A percentile compares a stretch with the other conserved stretches of the same genome.
Evolutionary conservation across 192 early-diverging fungal species (phyloP).

Genomic region (Ramicandelaber brevisporus): DNA sequence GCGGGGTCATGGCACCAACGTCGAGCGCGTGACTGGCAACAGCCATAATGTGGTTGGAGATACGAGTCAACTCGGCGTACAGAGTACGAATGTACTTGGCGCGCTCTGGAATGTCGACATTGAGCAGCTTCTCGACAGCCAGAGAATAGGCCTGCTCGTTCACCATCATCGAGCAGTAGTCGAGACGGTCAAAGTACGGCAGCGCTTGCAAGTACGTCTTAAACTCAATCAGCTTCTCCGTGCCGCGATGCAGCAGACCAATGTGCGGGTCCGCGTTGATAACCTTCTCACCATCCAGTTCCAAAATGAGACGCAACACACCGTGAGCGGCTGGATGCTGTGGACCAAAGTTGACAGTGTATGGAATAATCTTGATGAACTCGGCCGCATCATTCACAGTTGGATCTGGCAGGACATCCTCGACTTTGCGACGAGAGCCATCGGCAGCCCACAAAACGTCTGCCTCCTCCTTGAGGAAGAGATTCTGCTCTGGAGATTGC

Average conservation of each 20-base stretch:
- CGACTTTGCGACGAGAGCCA: too few species aligned
- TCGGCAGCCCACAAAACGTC: too few species aligned
- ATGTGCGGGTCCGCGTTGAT: slow-evolving; percentile 89
- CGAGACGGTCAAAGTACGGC: slow-evolving; percentile 95
- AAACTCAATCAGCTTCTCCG: slow-evolving; percentile 98
- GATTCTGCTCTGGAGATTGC: too few species aligned
- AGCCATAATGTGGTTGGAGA: slow-evolving; percentile 98
- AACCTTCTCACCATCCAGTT: slow-evolving; percentile 79
- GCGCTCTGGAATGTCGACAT: slow-evolving; percentile 83
- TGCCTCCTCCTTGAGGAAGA: too few species aligned
- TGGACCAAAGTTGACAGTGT: slow-evolving; percentile 97
- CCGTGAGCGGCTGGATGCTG: slow-evolving; percentile 99
- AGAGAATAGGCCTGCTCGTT: slow-evolving; percentile 96
- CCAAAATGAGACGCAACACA: slow-evolving; percentile 78
- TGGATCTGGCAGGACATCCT: too few species aligned
- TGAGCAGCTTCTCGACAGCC: slow-evolving; percentile 92
- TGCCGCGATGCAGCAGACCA: slow-evolving; percentile 90
- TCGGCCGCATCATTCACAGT: too few species aligned
- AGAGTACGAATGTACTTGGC: slow-evolving; percentile 92
- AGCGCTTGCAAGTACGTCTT: slow-evolving; percentile 94
- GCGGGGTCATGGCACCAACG: slow-evolving; percentile 92
- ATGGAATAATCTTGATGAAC: slow-evolving; percentile 39
- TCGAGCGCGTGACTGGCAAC: slow-evolving; percentile 91
- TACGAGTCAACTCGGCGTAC: slow-evolving; percentile 92
- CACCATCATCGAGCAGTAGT: slow-evolving; percentile 98